Evolutionary conservation across 768 basidiomycete species (phyloP), one percentile per base, ranked within the genome.

Genomic region (Amanita polypyramis): DNA sequence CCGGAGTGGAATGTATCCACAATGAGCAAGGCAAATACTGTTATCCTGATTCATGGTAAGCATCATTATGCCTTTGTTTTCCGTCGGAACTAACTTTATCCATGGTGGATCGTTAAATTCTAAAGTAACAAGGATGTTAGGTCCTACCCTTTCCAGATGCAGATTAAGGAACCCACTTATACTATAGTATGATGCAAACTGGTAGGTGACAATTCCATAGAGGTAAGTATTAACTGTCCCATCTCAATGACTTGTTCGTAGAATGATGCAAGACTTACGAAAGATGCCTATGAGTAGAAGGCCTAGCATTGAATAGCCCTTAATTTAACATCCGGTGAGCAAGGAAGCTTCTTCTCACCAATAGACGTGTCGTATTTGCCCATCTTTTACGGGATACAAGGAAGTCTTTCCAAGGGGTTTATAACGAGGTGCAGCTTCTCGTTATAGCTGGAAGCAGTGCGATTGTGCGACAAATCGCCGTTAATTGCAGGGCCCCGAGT

Each of bases 191-290:
- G 43, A 39, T 8, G 34, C 33, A 39, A 50, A 50, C 15, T 50
- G 49, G n/a, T 39, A 25, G 11, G 49, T 50, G 36, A 50, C 49
- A 25, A 50, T 23, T 8, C 49, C 49, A 19, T 44, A 50, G n/a
- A 50, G 43, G 39, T 30, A 45, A 2, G 49, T 50, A n/a, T 50
- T 50, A 34, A 50, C 49, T 50, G 14, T 8, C 40, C n/a, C 27
- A n/a, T 27, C 15, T 42, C 14, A 42, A 8, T 4, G 8, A 25
- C n/a, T 14, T 27, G n/a, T 23, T 0, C 6, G 7, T 29, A 17
- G 35, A 36, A 29, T 14, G 23, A 17, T 15, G n/a, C 12, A 15
- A 15, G 25, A 42, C 40, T 42, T 14, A 42, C 40, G 40, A 42
- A 42, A n/a, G 5, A 42, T 7, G 27, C 40, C 40, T 27, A 42